These are phyloP conservation scores for Orbilia javanica DNA, from an alignment of 2,329 filamentous ascomycete genomes.

Conservation along the genomic window DNA sequence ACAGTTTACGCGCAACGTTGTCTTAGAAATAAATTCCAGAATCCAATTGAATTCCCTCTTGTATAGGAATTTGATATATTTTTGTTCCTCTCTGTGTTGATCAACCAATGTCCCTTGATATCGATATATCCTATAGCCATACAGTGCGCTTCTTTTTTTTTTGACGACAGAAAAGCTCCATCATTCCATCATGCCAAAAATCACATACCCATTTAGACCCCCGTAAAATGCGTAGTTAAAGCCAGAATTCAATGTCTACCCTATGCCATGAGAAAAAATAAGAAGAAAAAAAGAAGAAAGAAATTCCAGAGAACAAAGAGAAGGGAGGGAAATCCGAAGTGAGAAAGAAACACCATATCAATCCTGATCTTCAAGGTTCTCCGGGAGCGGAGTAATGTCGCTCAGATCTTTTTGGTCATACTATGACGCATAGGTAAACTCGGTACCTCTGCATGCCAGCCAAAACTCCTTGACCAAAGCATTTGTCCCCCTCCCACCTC, in stretches of 20 bases:
- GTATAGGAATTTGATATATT: conserved; percentile 5
- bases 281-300: not conserved
- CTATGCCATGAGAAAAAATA: not conserved
- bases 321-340: not conserved
- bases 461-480: conserved; percentile 79
- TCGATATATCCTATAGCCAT: not conserved
- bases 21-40: not conserved
- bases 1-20: not conserved
- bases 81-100: not conserved
- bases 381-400: not conserved
- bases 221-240: conserved; percentile 24
- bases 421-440: conserved; percentile 63
- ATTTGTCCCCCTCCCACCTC: conserved; percentile 75
- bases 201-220: conserved; percentile 17
- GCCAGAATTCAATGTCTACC: conserved; percentile 13
- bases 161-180: not conserved
- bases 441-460: conserved; percentile 73
- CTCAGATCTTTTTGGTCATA: not conserved
- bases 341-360: not conserved
- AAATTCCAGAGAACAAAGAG: not conserved
- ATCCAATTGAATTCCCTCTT: not conserved
- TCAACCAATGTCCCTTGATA: not conserved
- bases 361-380: not conserved
- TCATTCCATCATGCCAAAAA: not conserved
- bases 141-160: not conserved